Base-by-base conservation (phyloP, 805 yeast genomes). In the Naumovozyma castellii region DNA sequence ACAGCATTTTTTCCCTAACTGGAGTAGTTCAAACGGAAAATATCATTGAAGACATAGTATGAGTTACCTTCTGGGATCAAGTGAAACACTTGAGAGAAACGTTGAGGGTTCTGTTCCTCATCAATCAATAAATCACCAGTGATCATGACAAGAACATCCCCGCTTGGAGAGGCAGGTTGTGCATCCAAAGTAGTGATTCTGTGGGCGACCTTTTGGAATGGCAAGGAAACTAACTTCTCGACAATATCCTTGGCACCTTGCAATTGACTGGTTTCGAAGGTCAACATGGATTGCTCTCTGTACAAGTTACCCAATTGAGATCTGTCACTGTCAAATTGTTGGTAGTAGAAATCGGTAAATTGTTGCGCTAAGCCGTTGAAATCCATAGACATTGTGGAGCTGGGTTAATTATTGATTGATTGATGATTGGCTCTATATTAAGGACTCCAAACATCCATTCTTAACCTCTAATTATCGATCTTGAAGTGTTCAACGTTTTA, bases 81-180 rank as follows among this genome's bases (percentile, higher is more conserved):
- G 63, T 92, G 97, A 79, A 92, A 92, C 36, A 86, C 95, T 69
- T 92, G 98, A 25, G 97, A 85, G 69, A 88, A 92, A 68, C 95
- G 80, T 67, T 90, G 97, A 42, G 97, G 78, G 65, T 86, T 87
- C 61, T 80, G 84, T 71, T 92, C 97, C 48, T 90, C 97, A 62
- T 92, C 98, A 48, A 72, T 67, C 54, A 87, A 67, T 50, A 92
- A 75, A 65, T 85, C 96, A 48, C 98, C 98, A 40, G 98, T 92
- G 54, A 92, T 97, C 92, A 92, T 81, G 39, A 90, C 97, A 54
- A 92, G 72, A 41, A 92, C 94, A 61, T 90, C 97, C 46, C 92
- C 90, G 53, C 71, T 76, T 43, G 94, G 85, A 42, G 95, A 82
- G 30, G 94, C 95, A 37, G 98, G 98, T 69, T 92, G 98, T 35